phyloP scores from a whole-genome alignment of 2,329 filamentous ascomycete genomes.

The Penicillium sp. region DNA sequence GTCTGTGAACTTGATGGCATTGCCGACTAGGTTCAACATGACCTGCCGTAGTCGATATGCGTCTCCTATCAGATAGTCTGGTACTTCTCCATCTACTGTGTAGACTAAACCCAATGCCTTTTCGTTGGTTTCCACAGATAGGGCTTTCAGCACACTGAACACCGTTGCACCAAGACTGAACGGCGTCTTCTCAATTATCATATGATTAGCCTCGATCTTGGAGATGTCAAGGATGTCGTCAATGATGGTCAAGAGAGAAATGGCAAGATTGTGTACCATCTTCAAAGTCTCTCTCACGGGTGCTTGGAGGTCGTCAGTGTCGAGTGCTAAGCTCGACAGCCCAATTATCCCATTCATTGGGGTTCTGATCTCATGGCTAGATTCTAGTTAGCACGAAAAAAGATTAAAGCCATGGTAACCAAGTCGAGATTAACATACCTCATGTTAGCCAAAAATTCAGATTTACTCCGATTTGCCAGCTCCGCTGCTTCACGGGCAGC shows the following conservation, averaged over 20 bases:
- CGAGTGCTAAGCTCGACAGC: conserved; percentile 90
- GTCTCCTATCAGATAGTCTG: conserved; percentile 89
- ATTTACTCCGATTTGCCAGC: conserved; percentile 93
- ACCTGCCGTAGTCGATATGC: conserved; percentile 92
- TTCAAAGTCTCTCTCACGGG: conserved; percentile 96
- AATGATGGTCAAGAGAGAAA: conserved; percentile 91
- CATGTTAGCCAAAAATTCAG: conserved; percentile 96
- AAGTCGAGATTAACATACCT: conserved; percentile 39
- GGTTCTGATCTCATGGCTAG: conserved; percentile 83
- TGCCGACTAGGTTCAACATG: conserved; percentile 90
- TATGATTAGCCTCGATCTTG: conserved; percentile 84
- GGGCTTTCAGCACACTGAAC: conserved; percentile 92
- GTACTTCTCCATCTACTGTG: conserved; percentile 82
- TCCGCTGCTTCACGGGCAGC: conserved; percentile 90
- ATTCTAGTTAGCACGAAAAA: not conserved
- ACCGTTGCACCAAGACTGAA: conserved; percentile 89
- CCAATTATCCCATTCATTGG: conserved; percentile 96
- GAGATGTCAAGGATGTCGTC: conserved; percentile 69
- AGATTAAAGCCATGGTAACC: not conserved
- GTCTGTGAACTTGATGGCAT: conserved; percentile 96
- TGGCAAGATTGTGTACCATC: conserved; percentile 91
- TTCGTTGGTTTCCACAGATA: conserved; percentile 93
- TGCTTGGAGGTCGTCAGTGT: conserved; percentile 85
- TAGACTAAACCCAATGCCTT: conserved; percentile 88
- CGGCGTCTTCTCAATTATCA: conserved; percentile 94